A percentile compares a stretch with the other conserved stretches of the same genome.
phyloP scores from a whole-genome alignment of 106 monocot genomes.

The Amphibolis antarctica region DNA sequence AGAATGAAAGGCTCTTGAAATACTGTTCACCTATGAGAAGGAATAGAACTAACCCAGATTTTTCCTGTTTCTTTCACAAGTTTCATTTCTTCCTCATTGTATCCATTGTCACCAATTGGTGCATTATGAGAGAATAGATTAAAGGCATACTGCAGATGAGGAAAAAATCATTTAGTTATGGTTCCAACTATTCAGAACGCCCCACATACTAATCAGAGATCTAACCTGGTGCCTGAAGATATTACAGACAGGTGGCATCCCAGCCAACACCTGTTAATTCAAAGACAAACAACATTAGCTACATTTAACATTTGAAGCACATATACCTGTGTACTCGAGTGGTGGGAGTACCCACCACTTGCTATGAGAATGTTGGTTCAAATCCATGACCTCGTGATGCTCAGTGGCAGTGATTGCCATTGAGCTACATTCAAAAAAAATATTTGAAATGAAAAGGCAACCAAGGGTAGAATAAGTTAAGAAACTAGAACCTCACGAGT shows the following conservation, averaged over 20 bases:
- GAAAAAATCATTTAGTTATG: neutral
- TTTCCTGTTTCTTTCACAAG: conserved; percentile 91
- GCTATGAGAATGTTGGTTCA: no score
- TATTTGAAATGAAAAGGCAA: neutral
- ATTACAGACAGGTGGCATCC: conserved; percentile 83
- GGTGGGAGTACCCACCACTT: no score
- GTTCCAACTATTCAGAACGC: neutral
- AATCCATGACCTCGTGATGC: no score
- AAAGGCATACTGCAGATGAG: conserved; percentile 77
- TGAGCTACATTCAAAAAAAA: neutral
- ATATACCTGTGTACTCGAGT: no score
- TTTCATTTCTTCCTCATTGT: conserved; percentile 99
- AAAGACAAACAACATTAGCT: conserved; percentile 6
- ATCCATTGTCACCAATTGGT: conserved; percentile 80
- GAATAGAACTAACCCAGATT: conserved; percentile 63
- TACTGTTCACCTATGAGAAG: neutral
- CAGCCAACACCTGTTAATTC: conserved; percentile 69
- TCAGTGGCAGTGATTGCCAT: no score
- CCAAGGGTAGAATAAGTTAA: neutral
- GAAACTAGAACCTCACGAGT: conserved; percentile 66
- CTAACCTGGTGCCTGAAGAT: conserved; percentile 87
- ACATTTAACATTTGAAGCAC: neutral
- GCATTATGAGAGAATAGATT: conserved; percentile 99
- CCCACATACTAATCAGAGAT: neutral
- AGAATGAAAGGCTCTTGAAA: neutral